Evolutionary conservation across 106 monocot genomes (phyloP).

Genomic region (Dendrobium officinale): DNA sequence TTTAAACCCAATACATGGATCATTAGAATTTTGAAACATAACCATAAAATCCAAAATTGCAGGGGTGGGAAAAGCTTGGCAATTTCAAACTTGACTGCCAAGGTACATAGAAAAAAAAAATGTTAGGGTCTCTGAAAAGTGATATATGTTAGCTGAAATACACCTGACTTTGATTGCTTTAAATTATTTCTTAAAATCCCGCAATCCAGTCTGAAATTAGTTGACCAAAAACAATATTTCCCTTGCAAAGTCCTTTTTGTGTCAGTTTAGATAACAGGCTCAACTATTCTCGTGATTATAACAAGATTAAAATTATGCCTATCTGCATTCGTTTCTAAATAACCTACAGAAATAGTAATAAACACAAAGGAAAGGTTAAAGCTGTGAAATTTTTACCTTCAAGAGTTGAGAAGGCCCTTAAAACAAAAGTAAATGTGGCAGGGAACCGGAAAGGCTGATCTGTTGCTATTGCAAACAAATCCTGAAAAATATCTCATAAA

Average conservation of each 20-base stretch:
- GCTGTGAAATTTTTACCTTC: constrained; percentile 57
- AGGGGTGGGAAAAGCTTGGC: neutral
- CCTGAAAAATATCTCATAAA: constrained; percentile 37
- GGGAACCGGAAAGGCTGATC: constrained; percentile 95
- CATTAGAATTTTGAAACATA: neutral
- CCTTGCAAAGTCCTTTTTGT: neutral
- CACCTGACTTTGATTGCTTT: neutral
- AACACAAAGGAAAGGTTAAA: neutral
- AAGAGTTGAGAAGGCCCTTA: constrained; percentile 90
- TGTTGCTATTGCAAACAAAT: constrained; percentile 93
- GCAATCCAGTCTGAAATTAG: neutral
- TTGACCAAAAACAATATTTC: neutral
- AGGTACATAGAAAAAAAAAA: neutral
- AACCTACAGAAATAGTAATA: neutral
- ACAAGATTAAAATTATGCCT: neutral
- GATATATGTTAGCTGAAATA: neutral
- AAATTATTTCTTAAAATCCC: neutral
- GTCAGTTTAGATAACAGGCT: neutral
- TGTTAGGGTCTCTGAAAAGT: too few species aligned
- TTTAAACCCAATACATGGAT: too few species aligned
- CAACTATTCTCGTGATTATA: neutral
- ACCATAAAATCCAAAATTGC: neutral
- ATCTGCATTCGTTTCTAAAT: neutral
- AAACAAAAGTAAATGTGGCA: constrained; percentile 84
- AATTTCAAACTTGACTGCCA: neutral